phyloP scores from a whole-genome alignment of 2,329 filamentous ascomycete species.

The Tolypocladium cylindrosporum region DNA sequence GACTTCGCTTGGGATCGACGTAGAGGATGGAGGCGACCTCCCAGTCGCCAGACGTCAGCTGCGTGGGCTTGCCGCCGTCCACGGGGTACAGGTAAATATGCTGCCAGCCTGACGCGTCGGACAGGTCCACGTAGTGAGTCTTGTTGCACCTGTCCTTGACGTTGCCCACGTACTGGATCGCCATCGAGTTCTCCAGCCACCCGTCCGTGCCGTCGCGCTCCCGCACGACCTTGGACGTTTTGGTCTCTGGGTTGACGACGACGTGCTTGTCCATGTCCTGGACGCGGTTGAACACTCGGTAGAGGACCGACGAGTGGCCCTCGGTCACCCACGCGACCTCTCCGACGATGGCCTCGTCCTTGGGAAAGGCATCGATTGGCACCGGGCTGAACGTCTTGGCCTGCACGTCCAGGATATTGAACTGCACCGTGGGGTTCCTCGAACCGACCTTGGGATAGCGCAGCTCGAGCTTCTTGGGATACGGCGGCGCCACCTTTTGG shows the following conservation, averaged over 20 bases:
- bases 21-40: slow-evolving; percentile 52
- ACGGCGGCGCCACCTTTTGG: slow-evolving; percentile 45
- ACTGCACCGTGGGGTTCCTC: slow-evolving; percentile 53
- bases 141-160: slow-evolving; percentile 24
- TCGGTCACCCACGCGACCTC: slow-evolving; percentile 60
- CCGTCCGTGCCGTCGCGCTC: slow-evolving; percentile 49
- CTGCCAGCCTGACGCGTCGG: slow-evolving; percentile 58
- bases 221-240: slow-evolving; percentile 36
- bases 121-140: slow-evolving; percentile 55
- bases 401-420: slow-evolving; percentile 47
- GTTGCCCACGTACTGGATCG: slow-evolving; percentile 44
- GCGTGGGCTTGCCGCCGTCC: slow-evolving; percentile 39
- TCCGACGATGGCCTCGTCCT: slow-evolving; percentile 53
- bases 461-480: slow-evolving; percentile 52
- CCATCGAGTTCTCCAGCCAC: slow-evolving; percentile 51
- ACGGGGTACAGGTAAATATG: slow-evolving; percentile 57
- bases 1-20: slow-evolving; percentile 42
- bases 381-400: slow-evolving; percentile 34
- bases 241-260: slow-evolving; percentile 41
- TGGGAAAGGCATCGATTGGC: slow-evolving; percentile 45
- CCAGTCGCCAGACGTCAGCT: slow-evolving; percentile 56
- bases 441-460: slow-evolving; percentile 61
- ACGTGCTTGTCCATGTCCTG: slow-evolving; percentile 56
- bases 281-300: slow-evolving; percentile 58
- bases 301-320: slow-evolving; percentile 48